Evolutionary conservation across 805 yeast species (phyloP).

Genomic region (Candida boidinii): DNA sequence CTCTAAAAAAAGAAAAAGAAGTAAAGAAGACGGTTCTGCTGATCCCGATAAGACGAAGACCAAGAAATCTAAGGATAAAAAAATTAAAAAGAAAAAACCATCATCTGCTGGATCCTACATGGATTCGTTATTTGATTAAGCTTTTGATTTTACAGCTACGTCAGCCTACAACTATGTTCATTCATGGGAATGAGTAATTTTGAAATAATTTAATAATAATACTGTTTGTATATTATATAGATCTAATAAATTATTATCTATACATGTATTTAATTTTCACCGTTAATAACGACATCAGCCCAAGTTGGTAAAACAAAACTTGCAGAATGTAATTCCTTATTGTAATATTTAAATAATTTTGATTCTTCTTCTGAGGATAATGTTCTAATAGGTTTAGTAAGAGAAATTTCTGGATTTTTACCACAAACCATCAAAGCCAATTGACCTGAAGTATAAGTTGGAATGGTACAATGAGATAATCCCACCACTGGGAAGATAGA

Average conservation of each 20-base stretch:
- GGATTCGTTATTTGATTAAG: too few relatives aligned
- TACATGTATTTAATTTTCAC: background rate
- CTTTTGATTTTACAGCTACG: too few relatives aligned
- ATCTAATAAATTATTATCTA: background rate
- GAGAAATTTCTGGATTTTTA: conserved; percentile 37
- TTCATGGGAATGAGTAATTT: background rate
- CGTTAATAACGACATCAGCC: conserved; percentile 36
- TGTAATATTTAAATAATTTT: conserved; percentile 54
- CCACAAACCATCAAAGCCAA: conserved; percentile 71
- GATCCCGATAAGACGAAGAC: too few relatives aligned
- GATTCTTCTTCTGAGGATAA: conserved; percentile 37
- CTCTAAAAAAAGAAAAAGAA: too few relatives aligned
- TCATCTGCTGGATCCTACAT: too few relatives aligned
- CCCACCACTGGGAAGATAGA: conserved; percentile 52
- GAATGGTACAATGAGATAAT: conserved; percentile 76
- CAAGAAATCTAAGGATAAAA: too few relatives aligned
- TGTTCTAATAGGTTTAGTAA: conserved; percentile 44
- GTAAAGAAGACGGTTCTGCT: too few relatives aligned
- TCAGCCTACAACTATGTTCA: background rate
- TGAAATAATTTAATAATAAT: background rate
- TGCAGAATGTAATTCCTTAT: conserved; percentile 54
- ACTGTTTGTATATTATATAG: background rate
- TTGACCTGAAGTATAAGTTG: conserved; percentile 85
- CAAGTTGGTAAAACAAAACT: conserved; percentile 75
- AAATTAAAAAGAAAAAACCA: too few relatives aligned